These are phyloP conservation scores for Voacanga thouarsii DNA, from an alignment of 257 asterid species.

Conservation along the genomic window DNA sequence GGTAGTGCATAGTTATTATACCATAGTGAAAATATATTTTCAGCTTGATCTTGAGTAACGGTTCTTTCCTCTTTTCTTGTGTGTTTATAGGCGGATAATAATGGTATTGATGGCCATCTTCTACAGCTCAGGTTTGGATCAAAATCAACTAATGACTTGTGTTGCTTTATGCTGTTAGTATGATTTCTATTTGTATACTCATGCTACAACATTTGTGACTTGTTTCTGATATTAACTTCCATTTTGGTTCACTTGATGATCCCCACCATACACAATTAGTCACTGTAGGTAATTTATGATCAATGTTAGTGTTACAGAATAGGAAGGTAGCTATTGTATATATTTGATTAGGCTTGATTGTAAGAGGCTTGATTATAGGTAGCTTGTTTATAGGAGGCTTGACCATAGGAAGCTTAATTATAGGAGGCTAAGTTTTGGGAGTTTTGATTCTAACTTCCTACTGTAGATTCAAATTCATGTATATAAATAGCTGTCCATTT, in stretches of 20 bases:
- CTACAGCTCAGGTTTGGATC: constrained; percentile 81
- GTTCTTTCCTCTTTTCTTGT: constrained; percentile 12
- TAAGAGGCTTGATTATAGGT: too few relatives aligned
- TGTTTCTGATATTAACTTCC: neutral
- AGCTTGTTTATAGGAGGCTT: too few relatives aligned
- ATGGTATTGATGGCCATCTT: constrained; percentile 81
- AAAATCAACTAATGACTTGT: constrained; percentile 1
- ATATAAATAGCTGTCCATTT: too few relatives aligned
- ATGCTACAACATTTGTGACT: neutral
- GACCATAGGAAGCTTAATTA: too few relatives aligned
- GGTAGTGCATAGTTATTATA: constrained; percentile 42
- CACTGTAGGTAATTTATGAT: neutral
- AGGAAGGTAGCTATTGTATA: too few relatives aligned
- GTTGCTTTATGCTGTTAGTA: neutral
- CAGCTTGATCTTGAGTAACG: constrained; percentile 9
- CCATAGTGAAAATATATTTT: constrained; percentile 15
- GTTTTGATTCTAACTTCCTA: too few relatives aligned
- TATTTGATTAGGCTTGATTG: too few relatives aligned
- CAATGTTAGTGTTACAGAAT: too few relatives aligned
- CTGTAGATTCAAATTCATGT: too few relatives aligned
- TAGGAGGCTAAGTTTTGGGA: too few relatives aligned
- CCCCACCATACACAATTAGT: neutral
- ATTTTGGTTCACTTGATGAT: neutral
- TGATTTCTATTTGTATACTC: constrained; percentile 7
- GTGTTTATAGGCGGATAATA: constrained; percentile 61